These are phyloP conservation scores for Globisporangium okanoganense DNA, from an alignment of 352 stramenopile species.

Conservation along the genomic window DNA sequence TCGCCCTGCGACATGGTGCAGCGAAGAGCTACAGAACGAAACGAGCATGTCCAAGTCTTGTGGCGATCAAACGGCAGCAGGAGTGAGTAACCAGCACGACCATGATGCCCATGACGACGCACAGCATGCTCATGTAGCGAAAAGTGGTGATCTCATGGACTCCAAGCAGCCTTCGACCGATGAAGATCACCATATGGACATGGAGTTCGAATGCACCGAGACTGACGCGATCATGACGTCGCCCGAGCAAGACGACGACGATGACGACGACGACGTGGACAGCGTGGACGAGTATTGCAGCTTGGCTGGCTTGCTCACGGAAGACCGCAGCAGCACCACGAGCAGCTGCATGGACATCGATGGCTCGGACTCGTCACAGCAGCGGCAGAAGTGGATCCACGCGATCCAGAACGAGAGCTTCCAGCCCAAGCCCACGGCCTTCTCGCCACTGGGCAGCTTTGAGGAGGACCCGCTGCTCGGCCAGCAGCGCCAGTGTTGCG, in stretches of 20 bases:
- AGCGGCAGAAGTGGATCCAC: constrained; percentile 25
- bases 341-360: constrained; percentile 3
- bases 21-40: neutral
- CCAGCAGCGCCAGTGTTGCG: constrained; percentile 46
- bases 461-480: constrained; percentile 62
- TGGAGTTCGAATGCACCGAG: neutral
- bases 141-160: too few relatives aligned
- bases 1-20: neutral
- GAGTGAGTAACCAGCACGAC: neutral
- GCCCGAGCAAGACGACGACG: neutral
- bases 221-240: constrained; percentile 6
- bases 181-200: constrained; percentile 1
- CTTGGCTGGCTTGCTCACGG: neutral
- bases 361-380: neutral
- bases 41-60: neutral
- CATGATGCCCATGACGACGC: too few relatives aligned
- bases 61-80: neutral
- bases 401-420: constrained; percentile 57
- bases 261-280: neutral
- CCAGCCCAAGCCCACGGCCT: constrained; percentile 62
- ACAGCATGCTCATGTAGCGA: neutral
- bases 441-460: constrained; percentile 40
- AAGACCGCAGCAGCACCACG: neutral
- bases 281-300: constrained; percentile 3
- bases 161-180: neutral